Conservation (phyloP, 257 asterid genomes). For the Solanum neorickii region DNA sequence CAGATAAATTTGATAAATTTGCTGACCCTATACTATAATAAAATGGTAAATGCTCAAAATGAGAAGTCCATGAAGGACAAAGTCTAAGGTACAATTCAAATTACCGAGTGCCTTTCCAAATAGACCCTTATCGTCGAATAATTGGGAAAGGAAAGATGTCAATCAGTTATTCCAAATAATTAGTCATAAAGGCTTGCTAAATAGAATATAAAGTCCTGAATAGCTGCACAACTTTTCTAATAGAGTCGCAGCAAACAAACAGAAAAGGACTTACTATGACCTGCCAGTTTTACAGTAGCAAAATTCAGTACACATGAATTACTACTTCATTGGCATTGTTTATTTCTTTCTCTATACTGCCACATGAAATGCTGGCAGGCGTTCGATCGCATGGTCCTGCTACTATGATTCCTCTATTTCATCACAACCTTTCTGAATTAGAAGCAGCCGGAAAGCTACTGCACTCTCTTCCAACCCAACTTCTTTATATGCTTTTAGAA, state of each 20-base stretch:
- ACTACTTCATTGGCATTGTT: not conserved
- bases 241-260: not conserved
- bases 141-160: not conserved
- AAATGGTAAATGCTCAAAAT: too few species aligned
- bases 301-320: not conserved
- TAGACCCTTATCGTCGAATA: not conserved
- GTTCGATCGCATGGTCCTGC: not conserved
- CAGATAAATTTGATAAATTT: too few species aligned
- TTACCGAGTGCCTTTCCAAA: too few species aligned
- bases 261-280: not conserved
- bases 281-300: not conserved
- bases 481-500: conserved; percentile 38
- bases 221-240: not conserved
- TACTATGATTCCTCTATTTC: conserved; percentile 7
- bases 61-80: too few species aligned
- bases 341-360: not conserved
- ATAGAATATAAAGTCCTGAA: not conserved
- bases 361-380: not conserved
- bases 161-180: not conserved
- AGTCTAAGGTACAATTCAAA: too few species aligned
- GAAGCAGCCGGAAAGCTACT: conserved; percentile 21
- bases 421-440: conserved; percentile 39
- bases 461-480: conserved; percentile 47
- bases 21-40: too few species aligned
- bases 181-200: not conserved